Conservation (phyloP, 192 early-diverging fungal species). For the Haplosporangium gracile region DNA sequence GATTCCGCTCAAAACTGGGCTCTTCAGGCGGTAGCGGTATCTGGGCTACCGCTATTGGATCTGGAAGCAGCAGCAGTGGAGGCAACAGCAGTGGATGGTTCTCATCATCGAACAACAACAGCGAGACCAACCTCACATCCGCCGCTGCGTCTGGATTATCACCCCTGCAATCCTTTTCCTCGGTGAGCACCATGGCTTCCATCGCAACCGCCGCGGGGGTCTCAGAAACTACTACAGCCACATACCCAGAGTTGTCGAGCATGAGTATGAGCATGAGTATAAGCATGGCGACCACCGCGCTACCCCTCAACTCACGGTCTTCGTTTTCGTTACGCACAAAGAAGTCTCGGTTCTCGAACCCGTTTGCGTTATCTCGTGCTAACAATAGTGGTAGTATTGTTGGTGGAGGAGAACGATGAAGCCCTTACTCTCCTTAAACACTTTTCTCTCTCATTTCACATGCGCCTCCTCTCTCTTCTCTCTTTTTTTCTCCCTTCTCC, state of each 20-base stretch:
- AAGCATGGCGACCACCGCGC: not conserved
- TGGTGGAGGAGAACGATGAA: not conserved
- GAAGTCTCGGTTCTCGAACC: slow-evolving; percentile 12
- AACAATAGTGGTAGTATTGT: not conserved
- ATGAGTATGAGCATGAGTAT: not conserved
- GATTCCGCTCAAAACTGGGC: slow-evolving; percentile 5
- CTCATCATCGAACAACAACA: not conserved
- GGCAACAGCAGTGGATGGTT: not conserved
- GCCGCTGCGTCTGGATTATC: not conserved
- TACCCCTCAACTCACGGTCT: not conserved
- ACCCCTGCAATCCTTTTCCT: not conserved
- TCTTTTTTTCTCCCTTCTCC: no score
- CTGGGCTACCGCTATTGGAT: not conserved
- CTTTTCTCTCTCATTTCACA: not conserved
- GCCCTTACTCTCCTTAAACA: not conserved
- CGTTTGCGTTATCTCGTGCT: slow-evolving; percentile 2
- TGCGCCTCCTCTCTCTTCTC: no score
- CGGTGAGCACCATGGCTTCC: not conserved
- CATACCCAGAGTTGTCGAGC: not conserved
- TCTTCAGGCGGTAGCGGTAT: not conserved
- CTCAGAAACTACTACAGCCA: not conserved
- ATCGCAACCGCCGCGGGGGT: not conserved
- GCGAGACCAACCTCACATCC: not conserved
- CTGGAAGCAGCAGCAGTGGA: not conserved
- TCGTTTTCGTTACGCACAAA: not conserved